phyloP scores from a whole-genome alignment of 495 filamentous ascomycete genomes.

The Penicillium soppii region DNA sequence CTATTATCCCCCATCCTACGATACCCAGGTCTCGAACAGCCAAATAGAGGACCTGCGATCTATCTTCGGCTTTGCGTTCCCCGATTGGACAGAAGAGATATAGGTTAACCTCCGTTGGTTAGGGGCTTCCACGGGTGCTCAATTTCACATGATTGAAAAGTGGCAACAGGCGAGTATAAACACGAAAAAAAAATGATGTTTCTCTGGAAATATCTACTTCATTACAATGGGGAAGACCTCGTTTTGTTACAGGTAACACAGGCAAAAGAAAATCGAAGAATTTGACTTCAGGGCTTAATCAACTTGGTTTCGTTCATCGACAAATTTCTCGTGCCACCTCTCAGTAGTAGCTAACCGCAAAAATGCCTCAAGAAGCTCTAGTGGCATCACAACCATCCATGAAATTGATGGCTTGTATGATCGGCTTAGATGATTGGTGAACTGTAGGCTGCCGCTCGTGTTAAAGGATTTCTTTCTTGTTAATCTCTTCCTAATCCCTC shows the following conservation, averaged over 20 bases:
- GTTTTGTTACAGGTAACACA: too few species aligned
- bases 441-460: background rate
- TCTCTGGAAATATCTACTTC: too few species aligned
- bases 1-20: background rate
- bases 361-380: conserved; percentile 7
- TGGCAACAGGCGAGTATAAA: background rate
- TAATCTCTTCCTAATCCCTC: conserved; percentile 3
- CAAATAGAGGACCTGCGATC: background rate
- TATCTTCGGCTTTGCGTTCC: background rate
- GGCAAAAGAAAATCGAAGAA: too few species aligned
- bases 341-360: conserved; percentile 5
- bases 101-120: background rate
- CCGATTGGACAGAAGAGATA: background rate
- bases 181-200: too few species aligned
- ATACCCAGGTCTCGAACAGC: background rate
- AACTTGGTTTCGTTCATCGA: too few species aligned
- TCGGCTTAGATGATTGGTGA: conserved; percentile 2
- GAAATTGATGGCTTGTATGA: conserved; percentile 7
- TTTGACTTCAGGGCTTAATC: too few species aligned
- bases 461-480: conserved; percentile 6
- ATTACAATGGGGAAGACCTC: too few species aligned
- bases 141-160: background rate
- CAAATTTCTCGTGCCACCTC: too few species aligned
- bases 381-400: background rate
- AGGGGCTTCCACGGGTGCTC: background rate